Evolutionary conservation across 1,284 basidiomycete genomes (phyloP).

Genomic region (Trichosporon faecale): DNA sequence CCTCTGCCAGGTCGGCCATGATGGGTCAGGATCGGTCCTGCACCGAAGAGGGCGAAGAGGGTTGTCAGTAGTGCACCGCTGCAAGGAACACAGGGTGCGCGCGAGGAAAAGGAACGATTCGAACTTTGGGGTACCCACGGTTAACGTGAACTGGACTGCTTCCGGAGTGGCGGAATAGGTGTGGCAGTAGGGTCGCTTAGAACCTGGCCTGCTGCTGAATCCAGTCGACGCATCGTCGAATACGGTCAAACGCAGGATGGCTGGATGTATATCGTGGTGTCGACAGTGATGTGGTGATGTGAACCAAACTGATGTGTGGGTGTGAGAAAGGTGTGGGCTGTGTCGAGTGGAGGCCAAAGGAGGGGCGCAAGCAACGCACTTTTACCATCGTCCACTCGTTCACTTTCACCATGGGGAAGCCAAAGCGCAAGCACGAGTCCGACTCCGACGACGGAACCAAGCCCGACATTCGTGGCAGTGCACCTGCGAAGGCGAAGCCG

Average conservation of each 20-base stretch:
- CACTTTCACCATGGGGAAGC: neutral
- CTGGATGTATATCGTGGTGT: too few species aligned
- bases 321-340: neutral
- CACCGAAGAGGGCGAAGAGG: neutral
- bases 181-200: neutral
- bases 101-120: neutral
- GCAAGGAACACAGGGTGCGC: neutral
- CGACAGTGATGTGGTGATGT: too few species aligned
- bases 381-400: neutral
- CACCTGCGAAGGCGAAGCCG: neutral
- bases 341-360: neutral
- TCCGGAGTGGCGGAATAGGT: neutral
- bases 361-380: neutral
- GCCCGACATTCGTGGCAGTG: neutral
- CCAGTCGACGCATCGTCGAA: too few species aligned
- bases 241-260: too few species aligned
- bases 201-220: neutral
- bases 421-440: neutral
- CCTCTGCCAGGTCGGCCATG: neutral
- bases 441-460: neutral
- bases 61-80: neutral
- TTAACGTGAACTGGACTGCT: neutral
- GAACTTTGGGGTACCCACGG: neutral
- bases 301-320: too few species aligned
- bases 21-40: neutral